Evolutionary conservation across 2,329 filamentous ascomycete species (phyloP).

Genomic region (Orbilia brochopaga): DNA sequence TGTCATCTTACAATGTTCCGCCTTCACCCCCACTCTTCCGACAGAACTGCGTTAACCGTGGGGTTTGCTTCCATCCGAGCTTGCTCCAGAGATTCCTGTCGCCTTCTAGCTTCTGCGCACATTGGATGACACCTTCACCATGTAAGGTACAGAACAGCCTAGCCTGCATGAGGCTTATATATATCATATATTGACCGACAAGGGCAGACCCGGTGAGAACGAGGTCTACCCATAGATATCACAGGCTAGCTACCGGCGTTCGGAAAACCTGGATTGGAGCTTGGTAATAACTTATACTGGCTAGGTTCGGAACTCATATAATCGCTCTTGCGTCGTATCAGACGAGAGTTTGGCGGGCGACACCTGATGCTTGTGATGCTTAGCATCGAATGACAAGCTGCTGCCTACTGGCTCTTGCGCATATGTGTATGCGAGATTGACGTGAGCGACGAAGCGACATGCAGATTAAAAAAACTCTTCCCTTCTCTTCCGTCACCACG

Average conservation of each 20-base stretch:
- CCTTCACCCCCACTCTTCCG: constrained; percentile 29
- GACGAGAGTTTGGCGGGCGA: neutral
- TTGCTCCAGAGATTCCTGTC: neutral
- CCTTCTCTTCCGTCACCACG: neutral
- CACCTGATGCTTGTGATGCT: neutral
- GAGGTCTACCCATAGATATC: no score
- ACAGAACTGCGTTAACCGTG: constrained; percentile 23
- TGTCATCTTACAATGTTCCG: constrained; percentile 21
- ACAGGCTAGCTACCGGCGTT: no score
- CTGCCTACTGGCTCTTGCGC: neutral
- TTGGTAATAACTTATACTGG: neutral
- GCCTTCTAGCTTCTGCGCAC: no score
- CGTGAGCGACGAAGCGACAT: constrained; percentile 2
- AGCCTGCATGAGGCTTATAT: no score
- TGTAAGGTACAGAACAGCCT: no score
- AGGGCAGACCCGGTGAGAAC: no score
- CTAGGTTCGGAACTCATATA: neutral
- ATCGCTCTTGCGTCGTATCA: neutral
- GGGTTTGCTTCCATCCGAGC: constrained; percentile 23
- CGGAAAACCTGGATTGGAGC: neutral
- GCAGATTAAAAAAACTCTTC: neutral
- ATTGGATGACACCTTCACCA: no score
- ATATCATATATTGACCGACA: no score
- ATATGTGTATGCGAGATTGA: constrained; percentile 5
- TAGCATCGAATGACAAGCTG: constrained; percentile 5